Conservation (phyloP, 2,329 filamentous ascomycete species). For the Xylariaceae sp. region DNA sequence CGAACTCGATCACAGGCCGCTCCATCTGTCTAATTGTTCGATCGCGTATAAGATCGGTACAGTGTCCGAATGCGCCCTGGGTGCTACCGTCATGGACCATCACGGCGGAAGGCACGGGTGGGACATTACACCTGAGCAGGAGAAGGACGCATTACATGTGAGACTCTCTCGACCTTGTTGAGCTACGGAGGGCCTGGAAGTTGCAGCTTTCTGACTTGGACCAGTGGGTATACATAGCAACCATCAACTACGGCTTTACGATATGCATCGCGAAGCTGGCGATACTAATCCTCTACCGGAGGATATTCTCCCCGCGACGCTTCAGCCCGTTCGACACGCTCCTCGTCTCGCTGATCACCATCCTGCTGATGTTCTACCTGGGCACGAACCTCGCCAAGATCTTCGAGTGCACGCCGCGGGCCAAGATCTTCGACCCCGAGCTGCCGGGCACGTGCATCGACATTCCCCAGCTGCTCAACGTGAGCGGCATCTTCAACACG, state of each 20-base stretch:
- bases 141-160: conserved; percentile 7
- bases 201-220: conserved; percentile 1
- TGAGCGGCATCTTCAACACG: background rate
- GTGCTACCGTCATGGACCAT: conserved; percentile 7
- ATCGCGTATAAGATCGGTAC: conserved; percentile 9
- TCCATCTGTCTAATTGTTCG: too few relatives aligned
- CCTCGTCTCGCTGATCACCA: background rate
- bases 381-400: background rate
- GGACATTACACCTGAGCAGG: conserved; percentile 9
- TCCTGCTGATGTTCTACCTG: background rate
- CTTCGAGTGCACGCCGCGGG: background rate
- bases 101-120: conserved; percentile 11
- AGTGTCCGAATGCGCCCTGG: conserved; percentile 4
- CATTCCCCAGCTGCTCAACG: background rate
- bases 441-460: background rate
- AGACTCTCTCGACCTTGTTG: too few relatives aligned
- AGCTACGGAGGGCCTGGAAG: too few relatives aligned
- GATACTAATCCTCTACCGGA: background rate
- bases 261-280: background rate
- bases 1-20: background rate
- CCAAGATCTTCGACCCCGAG: background rate
- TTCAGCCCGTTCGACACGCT: background rate
- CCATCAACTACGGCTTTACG: background rate
- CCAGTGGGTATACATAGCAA: background rate
- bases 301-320: background rate